Evolutionary conservation across 306 rosid genomes (phyloP).

Genomic region (Acacia melanoxylon): DNA sequence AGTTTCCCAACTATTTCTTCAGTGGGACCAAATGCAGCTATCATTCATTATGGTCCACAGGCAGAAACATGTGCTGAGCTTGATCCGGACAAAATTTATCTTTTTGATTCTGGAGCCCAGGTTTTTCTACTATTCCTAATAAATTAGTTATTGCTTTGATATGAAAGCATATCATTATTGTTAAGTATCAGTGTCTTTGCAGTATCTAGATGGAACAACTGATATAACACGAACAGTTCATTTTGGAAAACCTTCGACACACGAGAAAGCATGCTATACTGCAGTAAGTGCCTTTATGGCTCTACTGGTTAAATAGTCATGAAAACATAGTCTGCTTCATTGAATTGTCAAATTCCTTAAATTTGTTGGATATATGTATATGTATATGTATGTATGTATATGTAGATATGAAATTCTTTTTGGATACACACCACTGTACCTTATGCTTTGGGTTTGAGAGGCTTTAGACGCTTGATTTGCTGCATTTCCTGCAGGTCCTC

Average conservation of each 20-base stretch:
- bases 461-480: constrained; percentile 27
- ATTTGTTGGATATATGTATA: neutral
- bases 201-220: constrained; percentile 98
- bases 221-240: constrained; percentile 97
- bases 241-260: constrained; percentile 89
- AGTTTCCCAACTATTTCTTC: constrained; percentile 98
- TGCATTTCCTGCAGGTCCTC: constrained; percentile 68
- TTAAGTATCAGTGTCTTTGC: constrained; percentile 38
- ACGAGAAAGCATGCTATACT: constrained; percentile 88
- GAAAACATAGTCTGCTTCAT: neutral
- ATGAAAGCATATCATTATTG: constrained; percentile 24
- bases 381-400: neutral
- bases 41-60: constrained; percentile 79
- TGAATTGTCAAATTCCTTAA: constrained; percentile 20
- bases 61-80: constrained; percentile 87
- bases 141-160: constrained; percentile 1
- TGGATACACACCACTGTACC: constrained; percentile 1
- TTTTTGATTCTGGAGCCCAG: constrained; percentile 99
- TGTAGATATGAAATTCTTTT: neutral
- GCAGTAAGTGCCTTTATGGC: constrained; percentile 64
- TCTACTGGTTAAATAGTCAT: neutral
- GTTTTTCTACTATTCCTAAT: constrained; percentile 40
- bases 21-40: constrained; percentile 97
- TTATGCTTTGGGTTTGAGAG: neutral
- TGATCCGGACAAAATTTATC: constrained; percentile 89